Conservation (phyloP, 2,329 filamentous ascomycete genomes). For the Aciculosporium take region DNA sequence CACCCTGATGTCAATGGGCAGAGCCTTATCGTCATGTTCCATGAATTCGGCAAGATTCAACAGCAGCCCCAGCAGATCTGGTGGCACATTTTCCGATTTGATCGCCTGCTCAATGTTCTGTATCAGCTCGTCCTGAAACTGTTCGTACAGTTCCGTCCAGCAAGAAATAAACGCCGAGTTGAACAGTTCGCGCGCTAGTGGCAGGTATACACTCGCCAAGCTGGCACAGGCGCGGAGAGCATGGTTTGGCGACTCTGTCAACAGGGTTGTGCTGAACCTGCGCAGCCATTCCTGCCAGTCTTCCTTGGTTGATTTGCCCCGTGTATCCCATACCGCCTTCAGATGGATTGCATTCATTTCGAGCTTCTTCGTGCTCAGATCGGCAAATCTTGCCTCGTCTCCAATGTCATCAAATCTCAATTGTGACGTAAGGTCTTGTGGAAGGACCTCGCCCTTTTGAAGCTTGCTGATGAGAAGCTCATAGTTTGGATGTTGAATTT, state of each 20-base stretch:
- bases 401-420: slow-evolving; percentile 62
- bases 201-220: slow-evolving; percentile 79
- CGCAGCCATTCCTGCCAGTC: slow-evolving; percentile 99
- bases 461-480: slow-evolving; percentile 84
- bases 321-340: slow-evolving; percentile 93
- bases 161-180: slow-evolving; percentile 98
- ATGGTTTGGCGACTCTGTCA: slow-evolving; percentile 92
- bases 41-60: slow-evolving; percentile 98
- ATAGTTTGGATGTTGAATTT: slow-evolving; percentile 82
- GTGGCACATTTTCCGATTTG: slow-evolving; percentile 87
- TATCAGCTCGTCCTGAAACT: slow-evolving; percentile 93
- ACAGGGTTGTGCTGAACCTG: slow-evolving; percentile 83
- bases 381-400: slow-evolving; percentile 69
- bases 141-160: slow-evolving; percentile 94
- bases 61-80: slow-evolving; percentile 84
- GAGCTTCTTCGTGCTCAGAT: slow-evolving; percentile 82
- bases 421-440: slow-evolving; percentile 83
- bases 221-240: slow-evolving; percentile 86
- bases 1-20: slow-evolving; percentile 92
- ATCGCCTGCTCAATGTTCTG: slow-evolving; percentile 91
- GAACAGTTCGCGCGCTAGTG: slow-evolving; percentile 84
- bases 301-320: slow-evolving; percentile 90
- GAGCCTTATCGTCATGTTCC: slow-evolving; percentile 97
- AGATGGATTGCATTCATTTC: slow-evolving; percentile 96
- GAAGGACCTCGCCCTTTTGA: slow-evolving; percentile 87